Evolutionary conservation across 2,329 filamentous ascomycete genomes (phyloP).

Genomic region (Monosporascus sp.): DNA sequence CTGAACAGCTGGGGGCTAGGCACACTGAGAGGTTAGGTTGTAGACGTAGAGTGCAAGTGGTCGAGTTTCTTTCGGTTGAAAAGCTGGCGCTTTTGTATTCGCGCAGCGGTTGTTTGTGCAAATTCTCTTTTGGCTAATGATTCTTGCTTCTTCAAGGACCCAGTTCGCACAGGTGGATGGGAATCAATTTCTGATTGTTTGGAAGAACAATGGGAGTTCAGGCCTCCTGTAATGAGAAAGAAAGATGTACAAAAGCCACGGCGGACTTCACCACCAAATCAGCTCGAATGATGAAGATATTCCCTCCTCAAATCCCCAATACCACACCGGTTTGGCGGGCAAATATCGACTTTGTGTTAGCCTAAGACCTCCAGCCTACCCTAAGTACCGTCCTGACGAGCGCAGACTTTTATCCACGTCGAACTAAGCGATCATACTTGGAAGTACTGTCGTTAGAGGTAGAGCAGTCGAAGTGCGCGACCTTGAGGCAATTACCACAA

Average conservation of each 20-base stretch:
- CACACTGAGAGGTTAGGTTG: background rate
- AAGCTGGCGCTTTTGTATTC: conserved; percentile 17
- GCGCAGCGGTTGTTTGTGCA: conserved; percentile 1
- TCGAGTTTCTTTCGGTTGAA: conserved; percentile 10
- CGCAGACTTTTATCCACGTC: background rate
- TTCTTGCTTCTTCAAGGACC: conserved; percentile 21
- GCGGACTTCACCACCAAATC: conserved; percentile 23
- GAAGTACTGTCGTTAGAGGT: background rate
- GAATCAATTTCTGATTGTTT: conserved; percentile 32
- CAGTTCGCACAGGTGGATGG: conserved; percentile 27
- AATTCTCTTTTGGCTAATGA: conserved; percentile 7
- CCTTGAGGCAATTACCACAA: background rate
- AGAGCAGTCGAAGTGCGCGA: background rate
- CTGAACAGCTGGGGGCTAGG: conserved; percentile 2
- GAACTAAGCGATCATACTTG: background rate
- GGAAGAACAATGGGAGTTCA: conserved; percentile 26
- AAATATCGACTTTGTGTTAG: background rate
- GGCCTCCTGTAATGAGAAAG: conserved; percentile 21
- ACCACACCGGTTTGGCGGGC: background rate
- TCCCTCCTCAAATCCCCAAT: background rate
- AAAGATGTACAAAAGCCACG: conserved; percentile 30
- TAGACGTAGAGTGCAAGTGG: background rate
- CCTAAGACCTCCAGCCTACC: background rate
- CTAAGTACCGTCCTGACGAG: background rate
- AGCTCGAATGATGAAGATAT: conserved; percentile 19